Conservation (phyloP, 345 rosid species). For the Pistacia atlantica region DNA sequence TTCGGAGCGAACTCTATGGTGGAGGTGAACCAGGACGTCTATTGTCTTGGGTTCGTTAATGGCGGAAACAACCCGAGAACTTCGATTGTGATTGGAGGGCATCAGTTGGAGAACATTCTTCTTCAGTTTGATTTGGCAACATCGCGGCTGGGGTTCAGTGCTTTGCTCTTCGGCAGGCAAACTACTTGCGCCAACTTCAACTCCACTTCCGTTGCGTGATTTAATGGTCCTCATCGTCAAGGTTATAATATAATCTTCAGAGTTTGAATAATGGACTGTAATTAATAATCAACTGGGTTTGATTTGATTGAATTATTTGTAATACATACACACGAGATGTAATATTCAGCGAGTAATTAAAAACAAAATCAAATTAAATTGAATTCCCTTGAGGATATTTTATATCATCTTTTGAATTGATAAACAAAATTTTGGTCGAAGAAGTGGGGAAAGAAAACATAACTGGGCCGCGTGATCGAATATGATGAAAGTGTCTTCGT, state of each 20-base stretch:
- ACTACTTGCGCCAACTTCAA: constrained; percentile 73
- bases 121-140: constrained; percentile 63
- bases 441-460: not conserved
- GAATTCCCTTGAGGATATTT: too few relatives aligned
- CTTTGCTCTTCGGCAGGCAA: constrained; percentile 46
- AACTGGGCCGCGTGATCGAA: not conserved
- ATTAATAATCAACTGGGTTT: not conserved
- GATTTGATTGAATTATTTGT: not conserved
- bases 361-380: too few relatives aligned
- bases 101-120: constrained; percentile 55
- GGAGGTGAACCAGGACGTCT: constrained; percentile 38
- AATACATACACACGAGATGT: too few relatives aligned
- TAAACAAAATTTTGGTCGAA: too few relatives aligned
- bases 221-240: too few relatives aligned
- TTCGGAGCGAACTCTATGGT: constrained; percentile 77
- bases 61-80: constrained; percentile 65
- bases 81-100: constrained; percentile 71
- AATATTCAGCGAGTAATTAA: too few relatives aligned
- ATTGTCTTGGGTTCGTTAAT: constrained; percentile 69
- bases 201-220: constrained; percentile 49
- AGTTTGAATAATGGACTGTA: not conserved
- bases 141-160: constrained; percentile 67
- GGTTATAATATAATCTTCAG: too few relatives aligned
- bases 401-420: too few relatives aligned
- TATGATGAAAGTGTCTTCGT: not conserved